Conservation (phyloP, 345 rosid species). For the Noccaea caerulescens region DNA sequence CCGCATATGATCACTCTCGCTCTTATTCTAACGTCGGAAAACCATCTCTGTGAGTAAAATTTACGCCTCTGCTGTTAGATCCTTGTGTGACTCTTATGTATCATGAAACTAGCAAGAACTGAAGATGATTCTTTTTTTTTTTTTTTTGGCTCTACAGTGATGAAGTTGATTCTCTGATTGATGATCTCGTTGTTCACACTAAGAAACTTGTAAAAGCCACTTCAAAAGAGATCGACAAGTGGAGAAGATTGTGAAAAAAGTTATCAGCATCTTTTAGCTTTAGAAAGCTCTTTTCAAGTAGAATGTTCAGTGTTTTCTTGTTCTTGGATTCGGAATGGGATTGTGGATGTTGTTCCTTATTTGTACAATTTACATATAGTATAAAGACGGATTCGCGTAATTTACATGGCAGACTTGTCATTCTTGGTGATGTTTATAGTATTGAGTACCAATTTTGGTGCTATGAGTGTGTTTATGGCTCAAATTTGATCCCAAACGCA, state of each 20-base stretch:
- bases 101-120: not conserved
- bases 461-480: conserved; percentile 11
- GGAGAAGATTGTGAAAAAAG: conserved; percentile 63
- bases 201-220: conserved; percentile 70
- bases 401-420: not conserved
- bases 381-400: not conserved
- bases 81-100: not conserved
- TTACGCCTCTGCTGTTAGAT: not conserved
- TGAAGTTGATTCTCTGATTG: conserved; percentile 62
- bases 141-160: conserved; percentile 47
- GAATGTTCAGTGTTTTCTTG: not conserved
- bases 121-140: conserved; percentile 7
- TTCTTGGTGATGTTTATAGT: conserved; percentile 9
- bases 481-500: not conserved
- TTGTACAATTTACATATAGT: conserved; percentile 25
- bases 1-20: conserved; percentile 59
- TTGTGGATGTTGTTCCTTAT: not conserved
- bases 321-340: conserved; percentile 15
- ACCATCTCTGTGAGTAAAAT: conserved; percentile 42
- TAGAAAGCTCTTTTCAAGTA: conserved; percentile 7
- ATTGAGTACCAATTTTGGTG: not conserved
- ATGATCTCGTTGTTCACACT: conserved; percentile 63
- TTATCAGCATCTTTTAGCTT: conserved; percentile 1
- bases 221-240: conserved; percentile 76
- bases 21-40: conserved; percentile 44